Percentiles rank a stretch among this genome's conserved stretches.
phyloP scores from a whole-genome alignment of 768 basidiomycete species.

The Termitomyces sp. region DNA sequence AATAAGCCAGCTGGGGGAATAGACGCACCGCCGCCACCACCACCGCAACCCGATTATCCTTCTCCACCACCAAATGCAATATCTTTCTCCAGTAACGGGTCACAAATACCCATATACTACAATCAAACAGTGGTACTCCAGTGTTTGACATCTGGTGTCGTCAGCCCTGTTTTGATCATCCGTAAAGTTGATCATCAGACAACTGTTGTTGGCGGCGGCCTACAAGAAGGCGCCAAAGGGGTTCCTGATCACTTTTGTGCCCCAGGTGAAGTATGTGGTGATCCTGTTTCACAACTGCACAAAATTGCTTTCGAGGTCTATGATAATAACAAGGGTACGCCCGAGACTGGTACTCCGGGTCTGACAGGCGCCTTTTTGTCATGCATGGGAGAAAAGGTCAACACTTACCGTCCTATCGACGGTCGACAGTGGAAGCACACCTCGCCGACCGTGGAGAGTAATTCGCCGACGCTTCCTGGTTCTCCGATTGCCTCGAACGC shows the following conservation, averaged over 20 bases:
- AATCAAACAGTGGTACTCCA: constrained; percentile 95
- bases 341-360: constrained; percentile 76
- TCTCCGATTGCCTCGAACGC: constrained; percentile 69
- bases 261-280: constrained; percentile 85
- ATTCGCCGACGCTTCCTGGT: constrained; percentile 56
- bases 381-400: constrained; percentile 92
- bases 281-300: constrained; percentile 92
- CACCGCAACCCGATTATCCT: constrained; percentile 85
- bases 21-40: constrained; percentile 73
- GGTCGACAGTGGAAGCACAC: constrained; percentile 71
- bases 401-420: constrained; percentile 81
- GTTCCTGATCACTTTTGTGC: constrained; percentile 79
- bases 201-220: constrained; percentile 85
- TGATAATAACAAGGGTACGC: constrained; percentile 60
- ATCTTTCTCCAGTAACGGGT: constrained; percentile 74
- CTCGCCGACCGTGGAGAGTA: constrained; percentile 32
- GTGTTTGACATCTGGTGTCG: constrained; percentile 89
- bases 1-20: constrained; percentile 75
- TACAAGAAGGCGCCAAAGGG: constrained; percentile 82
- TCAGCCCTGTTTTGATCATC: constrained; percentile 89
- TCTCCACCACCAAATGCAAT: constrained; percentile 90
- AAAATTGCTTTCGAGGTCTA: constrained; percentile 94
- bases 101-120: constrained; percentile 90
- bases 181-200: constrained; percentile 91
- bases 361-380: constrained; percentile 78